Conservation (phyloP, 1,139 yeast species). For the Candida gigantensis region DNA sequence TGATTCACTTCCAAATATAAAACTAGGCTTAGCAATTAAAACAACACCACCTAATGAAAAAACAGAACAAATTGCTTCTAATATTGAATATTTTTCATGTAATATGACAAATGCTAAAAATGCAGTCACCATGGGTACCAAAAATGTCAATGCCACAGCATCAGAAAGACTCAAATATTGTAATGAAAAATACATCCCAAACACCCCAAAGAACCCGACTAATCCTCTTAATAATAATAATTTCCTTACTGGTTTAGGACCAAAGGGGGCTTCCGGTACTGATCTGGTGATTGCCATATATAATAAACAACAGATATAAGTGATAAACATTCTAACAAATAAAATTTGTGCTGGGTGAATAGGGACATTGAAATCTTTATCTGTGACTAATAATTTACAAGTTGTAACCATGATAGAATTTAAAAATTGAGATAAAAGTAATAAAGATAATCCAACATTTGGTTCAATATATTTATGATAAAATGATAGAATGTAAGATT, state of each 20-base stretch:
- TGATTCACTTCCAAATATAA: constrained; percentile 55
- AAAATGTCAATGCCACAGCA: constrained; percentile 77
- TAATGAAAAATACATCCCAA: constrained; percentile 72
- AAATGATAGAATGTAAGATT: constrained; percentile 1
- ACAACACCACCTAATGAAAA: constrained; percentile 75
- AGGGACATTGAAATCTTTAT: constrained; percentile 53
- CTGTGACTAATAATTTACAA: constrained; percentile 70
- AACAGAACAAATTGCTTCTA: constrained; percentile 70
- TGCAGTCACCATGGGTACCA: constrained; percentile 78
- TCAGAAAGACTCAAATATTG: constrained; percentile 72
- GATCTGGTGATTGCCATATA: constrained; percentile 52
- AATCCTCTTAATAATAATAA: constrained; percentile 65
- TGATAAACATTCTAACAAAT: constrained; percentile 73
- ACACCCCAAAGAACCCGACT: constrained; percentile 78
- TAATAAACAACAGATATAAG: constrained; percentile 56
- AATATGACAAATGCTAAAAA: constrained; percentile 69
- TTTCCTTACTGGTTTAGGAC: constrained; percentile 60
- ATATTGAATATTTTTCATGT: constrained; percentile 63
- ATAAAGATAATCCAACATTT: constrained; percentile 41
- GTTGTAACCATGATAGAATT: constrained; percentile 76
- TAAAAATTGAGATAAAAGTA: constrained; percentile 64
- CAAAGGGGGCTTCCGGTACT: constrained; percentile 68
- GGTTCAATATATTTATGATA: constrained; percentile 17
- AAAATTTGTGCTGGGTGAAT: constrained; percentile 79
- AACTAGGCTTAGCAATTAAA: constrained; percentile 80